Evolutionary conservation across 176 grass and related monocot genomes (phyloP), one percentile per base, ranked within the genome.

Genomic region (Tuctoria greenei): DNA sequence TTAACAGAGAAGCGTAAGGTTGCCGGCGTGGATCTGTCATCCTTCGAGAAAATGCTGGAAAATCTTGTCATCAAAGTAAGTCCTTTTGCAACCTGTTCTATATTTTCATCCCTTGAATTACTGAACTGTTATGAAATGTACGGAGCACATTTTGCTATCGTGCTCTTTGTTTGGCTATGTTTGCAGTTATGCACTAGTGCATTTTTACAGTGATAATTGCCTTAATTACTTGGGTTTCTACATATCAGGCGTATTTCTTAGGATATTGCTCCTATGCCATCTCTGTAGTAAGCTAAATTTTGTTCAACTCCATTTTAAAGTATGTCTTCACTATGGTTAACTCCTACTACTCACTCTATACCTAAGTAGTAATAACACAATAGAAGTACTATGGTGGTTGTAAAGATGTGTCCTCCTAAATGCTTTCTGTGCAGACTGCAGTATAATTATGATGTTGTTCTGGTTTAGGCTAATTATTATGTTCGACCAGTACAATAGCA

Each of bases 1-100:
- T 82, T 98, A 82, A 88, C 83, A 20, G 86, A 89, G 79, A 90
- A 90, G 82, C 87, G 16, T 52, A 90, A 64, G 41, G 88, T 93
- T 26, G 83, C 81, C 1, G 80, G 84, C 55, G 83, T 90, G 45
- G 84, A 94, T 47, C 71, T 81, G 15, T 75, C 78, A 81, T 90
- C 91, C 20, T 79, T 86, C 78, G 81, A 88, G 70, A 92, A 88
- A 69, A 75, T 90, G 28, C 64, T 98, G 73, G 89, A 95, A 67
- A 90, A 94, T 74, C 74, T 98, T 83, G 83, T 98, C 13, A 95
- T 98, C 72, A 98, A 98, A 82, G 95, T 98, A 51, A 46, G 72
- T 36, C 13, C 25, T 36, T 60, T 69, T 44, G 52, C 43, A 85
- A 71, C 64, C 62, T 75, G 23, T 45, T 67, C 36, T 44, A 5